Evolutionary conservation across 106 monocot genomes (phyloP).

Genomic region (Apostasia ramifera): DNA sequence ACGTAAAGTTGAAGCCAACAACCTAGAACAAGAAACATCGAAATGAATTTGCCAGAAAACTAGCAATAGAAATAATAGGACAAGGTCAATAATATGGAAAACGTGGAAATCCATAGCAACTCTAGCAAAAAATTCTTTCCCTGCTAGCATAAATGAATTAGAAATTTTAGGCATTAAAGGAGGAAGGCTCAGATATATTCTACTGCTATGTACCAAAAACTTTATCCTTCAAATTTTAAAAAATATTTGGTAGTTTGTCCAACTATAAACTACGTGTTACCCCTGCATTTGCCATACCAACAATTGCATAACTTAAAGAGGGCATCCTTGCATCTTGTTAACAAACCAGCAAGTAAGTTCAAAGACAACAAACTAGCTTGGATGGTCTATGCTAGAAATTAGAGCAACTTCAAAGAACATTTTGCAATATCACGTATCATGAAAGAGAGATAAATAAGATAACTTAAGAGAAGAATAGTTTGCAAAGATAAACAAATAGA

Average conservation of each 20-base stretch:
- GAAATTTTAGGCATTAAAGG: too few species aligned
- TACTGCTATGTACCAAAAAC: too few species aligned
- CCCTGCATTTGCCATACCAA: neutral
- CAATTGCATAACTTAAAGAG: neutral
- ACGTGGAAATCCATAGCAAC: neutral
- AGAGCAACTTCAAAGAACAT: neutral
- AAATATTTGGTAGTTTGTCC: too few species aligned
- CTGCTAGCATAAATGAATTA: too few species aligned
- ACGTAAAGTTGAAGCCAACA: slow-evolving; percentile 61
- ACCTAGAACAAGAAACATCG: slow-evolving; percentile 25
- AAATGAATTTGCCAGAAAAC: neutral
- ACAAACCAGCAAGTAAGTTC: neutral
- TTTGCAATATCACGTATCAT: neutral
- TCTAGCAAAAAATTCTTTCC: neutral
- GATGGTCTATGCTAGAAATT: neutral
- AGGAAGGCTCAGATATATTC: too few species aligned
- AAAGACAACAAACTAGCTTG: neutral
- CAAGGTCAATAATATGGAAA: neutral
- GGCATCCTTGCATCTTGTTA: neutral
- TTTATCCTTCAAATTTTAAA: too few species aligned
- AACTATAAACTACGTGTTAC: too few species aligned
- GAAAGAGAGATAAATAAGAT: neutral
- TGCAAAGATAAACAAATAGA: neutral
- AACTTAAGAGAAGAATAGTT: neutral
- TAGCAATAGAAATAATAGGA: neutral